These are phyloP conservation scores for Conoideocrella luteorostrata DNA, from an alignment of 2,329 filamentous ascomycete genomes.

Conservation along the genomic window DNA sequence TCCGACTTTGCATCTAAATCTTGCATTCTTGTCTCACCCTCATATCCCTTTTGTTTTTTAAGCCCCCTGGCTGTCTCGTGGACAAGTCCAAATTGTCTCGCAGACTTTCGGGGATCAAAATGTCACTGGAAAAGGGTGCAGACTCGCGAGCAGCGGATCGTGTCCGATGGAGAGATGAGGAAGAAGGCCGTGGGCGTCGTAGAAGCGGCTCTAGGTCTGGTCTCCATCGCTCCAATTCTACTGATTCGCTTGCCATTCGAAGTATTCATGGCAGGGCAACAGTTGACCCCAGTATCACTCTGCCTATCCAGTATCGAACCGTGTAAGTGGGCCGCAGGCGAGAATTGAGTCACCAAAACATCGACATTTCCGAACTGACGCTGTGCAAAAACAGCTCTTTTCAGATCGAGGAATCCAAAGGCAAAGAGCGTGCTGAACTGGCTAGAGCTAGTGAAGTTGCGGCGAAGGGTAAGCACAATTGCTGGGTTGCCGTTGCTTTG, in stretches of 20 bases:
- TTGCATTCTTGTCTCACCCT: neutral
- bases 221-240: constrained; percentile 20
- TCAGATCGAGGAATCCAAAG: constrained; percentile 49
- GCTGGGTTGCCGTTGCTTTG: neutral
- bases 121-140: constrained; percentile 11
- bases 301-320: constrained; percentile 51
- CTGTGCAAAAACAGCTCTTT: constrained; percentile 31
- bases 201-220: constrained; percentile 12
- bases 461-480: constrained; percentile 32
- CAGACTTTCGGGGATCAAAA: neutral
- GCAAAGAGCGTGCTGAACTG: constrained; percentile 33
- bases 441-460: constrained; percentile 35
- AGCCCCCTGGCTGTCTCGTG: neutral
- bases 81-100: neutral
- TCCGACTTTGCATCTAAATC: neutral
- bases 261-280: constrained; percentile 25
- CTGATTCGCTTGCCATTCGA: constrained; percentile 34
- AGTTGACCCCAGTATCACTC: constrained; percentile 20
- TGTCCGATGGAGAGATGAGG: constrained; percentile 32
- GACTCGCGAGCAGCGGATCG: constrained; percentile 17
- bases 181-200: constrained; percentile 19
- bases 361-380: neutral
- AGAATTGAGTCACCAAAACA: neutral
- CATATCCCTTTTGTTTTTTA: neutral
- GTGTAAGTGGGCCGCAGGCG: constrained; percentile 31